Evolutionary conservation across 2,329 filamentous ascomycete genomes (phyloP), one percentile per base, ranked within the genome.

Genomic region (Coleophoma eucalyptorum): DNA sequence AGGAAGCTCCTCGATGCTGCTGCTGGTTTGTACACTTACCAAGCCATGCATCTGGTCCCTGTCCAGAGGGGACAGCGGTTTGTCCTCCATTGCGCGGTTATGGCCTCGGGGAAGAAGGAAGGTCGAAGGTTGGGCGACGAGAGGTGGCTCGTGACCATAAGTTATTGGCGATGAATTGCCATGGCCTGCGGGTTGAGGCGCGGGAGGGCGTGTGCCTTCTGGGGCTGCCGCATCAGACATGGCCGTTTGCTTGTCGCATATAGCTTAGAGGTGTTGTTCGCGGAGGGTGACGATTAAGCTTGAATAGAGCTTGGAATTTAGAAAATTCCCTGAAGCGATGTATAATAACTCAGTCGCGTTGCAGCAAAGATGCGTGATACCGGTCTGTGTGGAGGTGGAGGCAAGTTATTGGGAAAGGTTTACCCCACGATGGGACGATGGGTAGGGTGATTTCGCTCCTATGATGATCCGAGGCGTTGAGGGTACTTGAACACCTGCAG

Each of bases 11-110:
- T 43, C 15, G 26, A 26, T 8, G 26, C 26, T 26, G 26, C 26
- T 7, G 10, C 26, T 26, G 26, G 26, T 8, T 26, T 26, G 26
- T n/a, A 34, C 43, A 74, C 86, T 75, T 74, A 91, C 87, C 77
- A 93, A 75, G 61, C 87, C 88, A 67, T 89, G 85, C 64, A 86
- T 78, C 73, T 92, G 87, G 66, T 92, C 88, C 72, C 78, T 83
- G 69, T 93, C 88, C 52, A 89, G 75, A 54, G 80, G 77, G 62
- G 77, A 84, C 69, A 79, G 70, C 55, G 76, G 72, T 53, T 61
- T 60, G 48, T 65, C 60, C 51, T 61, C 55, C 58, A 64, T 64
- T 43, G 60, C 56, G 57, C 57, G 59, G 54, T 62, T 64, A 46
- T 58, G 58, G 48, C 58, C 59, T 59, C 57, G 59, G 50, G 65